Conservation (phyloP, 345 rosid species). For the Mercurialis annua region DNA sequence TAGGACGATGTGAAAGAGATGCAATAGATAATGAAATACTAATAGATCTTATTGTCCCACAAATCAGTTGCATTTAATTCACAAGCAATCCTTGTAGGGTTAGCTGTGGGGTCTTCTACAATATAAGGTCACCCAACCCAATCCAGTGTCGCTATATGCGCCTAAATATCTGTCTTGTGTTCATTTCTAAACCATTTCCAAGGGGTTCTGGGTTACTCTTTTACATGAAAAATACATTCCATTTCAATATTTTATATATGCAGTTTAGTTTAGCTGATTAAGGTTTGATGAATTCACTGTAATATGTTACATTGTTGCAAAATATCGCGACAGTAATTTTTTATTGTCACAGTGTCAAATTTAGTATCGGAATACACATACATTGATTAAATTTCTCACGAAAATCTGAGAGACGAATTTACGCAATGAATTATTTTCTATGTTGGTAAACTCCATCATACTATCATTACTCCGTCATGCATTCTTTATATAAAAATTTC, state of each 20-base stretch:
- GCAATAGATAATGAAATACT: not conserved
- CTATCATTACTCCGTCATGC: no score
- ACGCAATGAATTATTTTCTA: no score
- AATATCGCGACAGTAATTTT: no score
- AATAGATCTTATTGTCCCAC: slow-evolving; percentile 18
- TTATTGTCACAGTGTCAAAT: no score
- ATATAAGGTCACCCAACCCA: slow-evolving; percentile 20
- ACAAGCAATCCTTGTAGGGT: slow-evolving; percentile 21
- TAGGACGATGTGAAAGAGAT: slow-evolving; percentile 1
- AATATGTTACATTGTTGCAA: no score
- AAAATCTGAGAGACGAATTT: no score
- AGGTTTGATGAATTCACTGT: no score
- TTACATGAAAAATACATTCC: not conserved
- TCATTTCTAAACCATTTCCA: slow-evolving; percentile 16
- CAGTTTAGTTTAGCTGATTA: no score
- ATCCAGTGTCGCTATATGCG: slow-evolving; percentile 1
- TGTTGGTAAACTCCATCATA: no score
- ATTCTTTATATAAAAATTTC: not conserved
- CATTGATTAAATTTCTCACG: no score
- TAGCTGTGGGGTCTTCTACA: slow-evolving; percentile 19
- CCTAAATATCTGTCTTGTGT: slow-evolving; percentile 7
- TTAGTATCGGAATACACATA: no score
- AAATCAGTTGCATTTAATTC: slow-evolving; percentile 22
- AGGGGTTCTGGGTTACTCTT: not conserved
- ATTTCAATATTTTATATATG: not conserved